These are phyloP conservation scores for Dendrocalamus sinicus DNA, from an alignment of 176 grass and related monocot species.

Conservation along the genomic window DNA sequence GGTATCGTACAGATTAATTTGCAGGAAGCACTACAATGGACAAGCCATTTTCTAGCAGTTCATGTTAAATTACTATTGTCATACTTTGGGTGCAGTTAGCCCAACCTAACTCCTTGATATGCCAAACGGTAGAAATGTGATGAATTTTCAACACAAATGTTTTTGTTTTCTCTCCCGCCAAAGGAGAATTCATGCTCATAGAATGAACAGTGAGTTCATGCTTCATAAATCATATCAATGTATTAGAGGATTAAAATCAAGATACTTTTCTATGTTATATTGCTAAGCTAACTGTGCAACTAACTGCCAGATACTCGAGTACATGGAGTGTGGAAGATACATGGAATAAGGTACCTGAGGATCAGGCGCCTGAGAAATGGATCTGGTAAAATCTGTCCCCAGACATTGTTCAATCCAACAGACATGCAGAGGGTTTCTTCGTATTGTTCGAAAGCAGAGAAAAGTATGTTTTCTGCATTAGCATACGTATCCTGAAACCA, in stretches of 20 bases:
- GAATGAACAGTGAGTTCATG: constrained; percentile 2
- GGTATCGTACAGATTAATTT: neutral
- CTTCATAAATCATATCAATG: neutral
- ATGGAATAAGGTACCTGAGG: constrained; percentile 61
- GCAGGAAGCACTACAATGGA: neutral
- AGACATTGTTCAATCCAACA: constrained; percentile 71
- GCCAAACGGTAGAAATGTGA: neutral
- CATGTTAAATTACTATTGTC: neutral
- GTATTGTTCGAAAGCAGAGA: constrained; percentile 85
- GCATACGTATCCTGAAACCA: constrained; percentile 65
- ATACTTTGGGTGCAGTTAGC: neutral
- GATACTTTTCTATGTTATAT: neutral
- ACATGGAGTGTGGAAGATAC: constrained; percentile 3
- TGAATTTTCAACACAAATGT: neutral
- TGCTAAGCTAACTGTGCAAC: constrained; percentile 11
- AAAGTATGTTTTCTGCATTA: constrained; percentile 71
- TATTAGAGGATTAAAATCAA: neutral
- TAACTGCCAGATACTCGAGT: neutral
- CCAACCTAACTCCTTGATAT: neutral
- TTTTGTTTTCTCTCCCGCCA: neutral
- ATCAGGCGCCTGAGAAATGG: constrained; percentile 87
- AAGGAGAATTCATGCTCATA: neutral
- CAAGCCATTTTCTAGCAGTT: neutral
- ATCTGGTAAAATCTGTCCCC: constrained; percentile 91
- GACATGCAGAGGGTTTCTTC: constrained; percentile 78